Base-by-base conservation (phyloP, 1,139 yeast genomes). In the Candida neerlandica region DNA sequence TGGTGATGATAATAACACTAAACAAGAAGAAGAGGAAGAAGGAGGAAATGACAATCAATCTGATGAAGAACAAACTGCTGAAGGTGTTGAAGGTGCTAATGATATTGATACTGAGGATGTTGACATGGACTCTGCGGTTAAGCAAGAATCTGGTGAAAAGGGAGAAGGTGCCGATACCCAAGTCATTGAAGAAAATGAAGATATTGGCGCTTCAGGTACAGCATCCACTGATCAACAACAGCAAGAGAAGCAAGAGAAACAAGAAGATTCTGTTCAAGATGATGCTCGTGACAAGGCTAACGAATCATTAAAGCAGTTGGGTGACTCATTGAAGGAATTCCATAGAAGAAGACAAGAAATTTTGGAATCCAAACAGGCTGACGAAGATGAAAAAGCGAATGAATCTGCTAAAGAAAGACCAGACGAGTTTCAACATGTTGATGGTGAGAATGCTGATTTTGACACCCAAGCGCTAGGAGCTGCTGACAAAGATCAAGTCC, bases 391-490 rank as follows among this genome's bases (percentile, higher is more conserved):
- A 39, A 54, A 58, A 29, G 77, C 74, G 43, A 80, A 78, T 41
- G 56, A 59, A 2, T 69, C 77, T 40, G 82, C 85, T 14, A 85
- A 81, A 12, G 85, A 82, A 56, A 78, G 84, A 45, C 91, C 95
- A 0, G 96, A 91, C 61, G 97, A 91, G 59, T 89, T 92, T 66
- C 96, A 92, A 65, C 98, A 94, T 64, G 79, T 90, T 49, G 94
- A 89, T 43, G 97, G 96, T 41, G 91, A 87, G 44, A 84, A 84
- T 56, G 80, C 90, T 6, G 84, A 86, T 41, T 66, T 65, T 46
- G 94, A 89, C 50, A 88, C 96, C 0, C 98, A 95, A 67, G 99
- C 98, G 0, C 71, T 94, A 50, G 99, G 98, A 21, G 85, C 95
- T 42, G 96, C 97, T 5, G 82, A 84, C 50, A 81, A 85, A 58